Percentiles rank a stretch among this genome's conserved stretches.
Evolutionary conservation across 164 flowering plant genomes (phyloP).

Genomic region (Euptelea pleiosperma): DNA sequence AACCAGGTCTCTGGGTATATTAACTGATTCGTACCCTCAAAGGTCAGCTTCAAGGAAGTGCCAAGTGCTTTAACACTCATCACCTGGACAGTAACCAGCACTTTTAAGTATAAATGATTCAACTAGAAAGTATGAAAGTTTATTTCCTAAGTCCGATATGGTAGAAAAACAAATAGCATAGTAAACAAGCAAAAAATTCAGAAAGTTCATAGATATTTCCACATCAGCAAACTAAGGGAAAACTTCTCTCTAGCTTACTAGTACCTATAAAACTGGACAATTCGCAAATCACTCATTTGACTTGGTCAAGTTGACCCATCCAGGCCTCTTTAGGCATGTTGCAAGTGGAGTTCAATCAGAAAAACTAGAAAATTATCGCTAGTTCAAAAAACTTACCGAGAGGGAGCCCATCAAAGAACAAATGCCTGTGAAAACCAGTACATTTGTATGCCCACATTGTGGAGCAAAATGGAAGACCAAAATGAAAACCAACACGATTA

Average conservation of each 20-base stretch:
- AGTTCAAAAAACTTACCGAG: conserved; percentile 42
- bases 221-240: too few species aligned
- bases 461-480: conserved; percentile 67
- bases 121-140: not conserved
- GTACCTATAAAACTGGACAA: not conserved
- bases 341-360: not conserved
- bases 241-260: too few species aligned
- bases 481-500: conserved; percentile 58
- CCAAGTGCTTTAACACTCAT: conserved; percentile 96
- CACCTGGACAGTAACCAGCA: conserved; percentile 48
- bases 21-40: conserved; percentile 72
- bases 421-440: conserved; percentile 71
- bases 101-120: not conserved
- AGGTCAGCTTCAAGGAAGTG: conserved; percentile 71
- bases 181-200: too few species aligned
- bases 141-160: not conserved
- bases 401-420: conserved; percentile 94
- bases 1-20: conserved; percentile 81
- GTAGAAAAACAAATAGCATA: not conserved
- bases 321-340: not conserved
- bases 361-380: not conserved
- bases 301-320: not conserved
- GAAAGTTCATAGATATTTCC: too few species aligned
- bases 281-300: not conserved
- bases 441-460: conserved; percentile 62